Percentiles rank a stretch among this genome's conserved stretches.
Conservation (phyloP, 805 yeast genomes). For the Candida quercuum region DNA sequence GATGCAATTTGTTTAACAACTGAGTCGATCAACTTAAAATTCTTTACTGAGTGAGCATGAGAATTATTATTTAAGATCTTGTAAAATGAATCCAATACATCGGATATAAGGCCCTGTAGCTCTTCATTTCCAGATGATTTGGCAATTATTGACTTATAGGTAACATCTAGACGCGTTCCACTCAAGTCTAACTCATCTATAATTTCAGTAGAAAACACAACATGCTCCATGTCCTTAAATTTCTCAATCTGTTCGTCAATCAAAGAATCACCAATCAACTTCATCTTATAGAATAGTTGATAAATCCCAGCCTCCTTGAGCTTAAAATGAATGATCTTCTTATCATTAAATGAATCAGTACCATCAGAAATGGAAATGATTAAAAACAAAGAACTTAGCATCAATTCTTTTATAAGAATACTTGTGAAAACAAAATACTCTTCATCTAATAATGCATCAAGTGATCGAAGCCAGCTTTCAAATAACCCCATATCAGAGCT, state of each 20-base stretch:
- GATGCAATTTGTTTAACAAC: constrained; percentile 34
- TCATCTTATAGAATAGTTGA: constrained; percentile 27
- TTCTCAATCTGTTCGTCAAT: constrained; percentile 20
- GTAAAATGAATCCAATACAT: constrained; percentile 32
- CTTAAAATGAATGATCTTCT: constrained; percentile 22
- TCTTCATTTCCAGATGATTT: constrained; percentile 43
- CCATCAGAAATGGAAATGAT: constrained; percentile 20
- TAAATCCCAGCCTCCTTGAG: constrained; percentile 34
- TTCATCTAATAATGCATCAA: constrained; percentile 9
- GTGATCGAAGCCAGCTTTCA: constrained; percentile 16
- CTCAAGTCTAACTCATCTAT: constrained; percentile 22
- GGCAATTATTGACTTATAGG: constrained; percentile 9
- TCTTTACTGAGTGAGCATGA: constrained; percentile 37
- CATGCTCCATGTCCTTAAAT: constrained; percentile 14
- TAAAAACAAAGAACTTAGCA: constrained; percentile 16
- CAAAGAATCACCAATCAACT: constrained; percentile 35
- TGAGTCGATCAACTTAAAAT: constrained; percentile 49
- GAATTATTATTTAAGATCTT: constrained; percentile 29
- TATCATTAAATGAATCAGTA: constrained; percentile 22
- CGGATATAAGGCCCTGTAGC: constrained; percentile 57
- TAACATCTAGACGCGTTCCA: constrained; percentile 10
- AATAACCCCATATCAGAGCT: constrained; percentile 14
- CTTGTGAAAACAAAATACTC: constrained; percentile 17
- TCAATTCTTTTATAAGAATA: constrained; percentile 13
- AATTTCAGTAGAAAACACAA: constrained; percentile 11